Base-by-base conservation (phyloP, 495 filamentous ascomycete genomes). In the Penicillium longicatenatum region DNA sequence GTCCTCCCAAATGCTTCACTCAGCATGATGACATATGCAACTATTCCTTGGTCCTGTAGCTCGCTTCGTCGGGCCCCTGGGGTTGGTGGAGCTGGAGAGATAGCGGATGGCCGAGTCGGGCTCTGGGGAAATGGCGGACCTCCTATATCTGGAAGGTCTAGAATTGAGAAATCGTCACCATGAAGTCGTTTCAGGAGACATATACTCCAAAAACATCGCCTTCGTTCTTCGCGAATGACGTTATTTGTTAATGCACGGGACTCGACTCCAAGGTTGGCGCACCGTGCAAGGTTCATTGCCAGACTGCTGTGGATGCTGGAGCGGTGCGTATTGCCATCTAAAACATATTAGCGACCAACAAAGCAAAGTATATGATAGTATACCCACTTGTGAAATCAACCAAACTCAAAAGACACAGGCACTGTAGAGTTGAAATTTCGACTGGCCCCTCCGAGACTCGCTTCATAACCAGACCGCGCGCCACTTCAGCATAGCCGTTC, bases 121-220 rank as follows among this genome's bases (percentile, higher is more conserved):
- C 73, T 74, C 33, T 67, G 59, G 9, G 73, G 73, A 53, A 62
- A 75, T 14, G 70, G 71, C 35, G 70, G 74, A 20, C 68, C 73
- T 35, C 68, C 68, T 16, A 65, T 65, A 6, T 73, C 73, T 2
- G 73, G 59, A 30, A 70, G 60, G 45, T 79, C 76, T 1, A 73
- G 31, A 8, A 76, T 67, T 11, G 70, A 70, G 33, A 77, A 77
- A 9, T 78, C 78, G 11, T 67, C 72, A 4, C 75, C 77, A 26
- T 81, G 78, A 2, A 81, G 67, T 20, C 73, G 64, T 42, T 77
- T 79, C 26, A 81, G 65, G 9, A 81, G 67, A 56, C 69, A 81
- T 17, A 81, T 73, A 21, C 76, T 77, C 78, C 78, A 81, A 33
- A 79, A 81, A 46, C 78, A 81, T 24, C 78, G 66, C 37, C 77